A percentile compares a stretch with the other conserved stretches of the same genome.
Evolutionary conservation across 1,139 yeast species (phyloP).

Genomic region (Magnusiomyces fungicola): DNA sequence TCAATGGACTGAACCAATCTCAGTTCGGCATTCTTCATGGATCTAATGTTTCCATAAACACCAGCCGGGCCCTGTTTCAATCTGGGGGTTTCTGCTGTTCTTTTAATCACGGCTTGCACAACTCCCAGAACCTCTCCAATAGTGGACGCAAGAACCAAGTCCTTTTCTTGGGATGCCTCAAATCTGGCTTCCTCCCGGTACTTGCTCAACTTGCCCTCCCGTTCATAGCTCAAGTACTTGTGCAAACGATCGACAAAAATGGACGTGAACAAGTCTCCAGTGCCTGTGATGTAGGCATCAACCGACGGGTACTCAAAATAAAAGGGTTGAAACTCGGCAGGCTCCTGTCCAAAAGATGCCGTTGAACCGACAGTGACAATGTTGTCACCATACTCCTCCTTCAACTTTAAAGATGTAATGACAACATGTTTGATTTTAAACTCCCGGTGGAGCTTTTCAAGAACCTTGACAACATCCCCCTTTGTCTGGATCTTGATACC

Average conservation of each 20-base stretch:
- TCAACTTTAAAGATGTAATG: conserved; percentile 50
- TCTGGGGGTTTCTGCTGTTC: conserved; percentile 20
- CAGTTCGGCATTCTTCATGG: conserved; percentile 25
- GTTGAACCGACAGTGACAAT: conserved; percentile 52
- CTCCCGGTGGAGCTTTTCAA: conserved; percentile 42
- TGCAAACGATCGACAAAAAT: conserved; percentile 55
- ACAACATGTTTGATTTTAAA: conserved; percentile 57
- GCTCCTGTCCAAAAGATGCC: conserved; percentile 8
- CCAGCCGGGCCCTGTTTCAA: conserved; percentile 17
- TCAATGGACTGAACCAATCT: conserved; percentile 24
- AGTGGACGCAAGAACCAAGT: conserved; percentile 19
- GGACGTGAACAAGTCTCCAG: conserved; percentile 88
- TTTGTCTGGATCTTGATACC: conserved; percentile 43
- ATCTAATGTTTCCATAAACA: conserved; percentile 23
- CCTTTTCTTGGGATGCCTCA: conserved; percentile 2
- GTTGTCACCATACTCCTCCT: conserved; percentile 19
- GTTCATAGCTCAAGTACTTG: conserved; percentile 23
- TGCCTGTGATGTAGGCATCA: conserved; percentile 78
- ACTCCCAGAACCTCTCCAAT: conserved; percentile 23
- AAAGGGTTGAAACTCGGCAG: conserved; percentile 21
- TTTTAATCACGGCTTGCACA: conserved; percentile 24
- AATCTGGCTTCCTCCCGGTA: neutral
- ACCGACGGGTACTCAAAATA: conserved; percentile 48
- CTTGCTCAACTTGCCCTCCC: neutral
- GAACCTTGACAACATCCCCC: conserved; percentile 40